Conservation (phyloP, 1,139 yeast genomes). For the Pichia sp. region DNA sequence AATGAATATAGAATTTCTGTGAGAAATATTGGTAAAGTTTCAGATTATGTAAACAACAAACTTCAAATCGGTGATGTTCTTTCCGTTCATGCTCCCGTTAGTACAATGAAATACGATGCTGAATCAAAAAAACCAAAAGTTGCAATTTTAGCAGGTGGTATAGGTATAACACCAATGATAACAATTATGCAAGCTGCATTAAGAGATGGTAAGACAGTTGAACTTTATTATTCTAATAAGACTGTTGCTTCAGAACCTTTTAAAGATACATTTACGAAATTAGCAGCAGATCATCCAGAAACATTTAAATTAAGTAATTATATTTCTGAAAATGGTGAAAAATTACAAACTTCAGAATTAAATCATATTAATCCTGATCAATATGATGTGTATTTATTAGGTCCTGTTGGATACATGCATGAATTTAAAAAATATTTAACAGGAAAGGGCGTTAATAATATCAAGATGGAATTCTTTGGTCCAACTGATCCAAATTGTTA, state of each 20-base stretch:
- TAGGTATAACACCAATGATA: constrained; percentile 61
- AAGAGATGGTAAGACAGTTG: constrained; percentile 24
- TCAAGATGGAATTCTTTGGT: constrained; percentile 28
- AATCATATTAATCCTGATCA: constrained; percentile 7
- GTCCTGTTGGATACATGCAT: constrained; percentile 36
- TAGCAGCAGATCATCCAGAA: constrained; percentile 20
- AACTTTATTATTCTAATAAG: constrained; percentile 33
- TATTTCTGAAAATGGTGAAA: constrained; percentile 8
- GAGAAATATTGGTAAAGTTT: constrained; percentile 48
- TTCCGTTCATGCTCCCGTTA: constrained; percentile 55
- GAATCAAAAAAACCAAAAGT: constrained; percentile 33
- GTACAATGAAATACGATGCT: constrained; percentile 41
- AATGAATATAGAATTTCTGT: constrained; percentile 51
- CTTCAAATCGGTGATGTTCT: constrained; percentile 46
- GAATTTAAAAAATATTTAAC: constrained; percentile 26
- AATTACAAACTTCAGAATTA: constrained; percentile 5
- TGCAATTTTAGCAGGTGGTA: constrained; percentile 52
- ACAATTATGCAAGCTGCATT: constrained; percentile 42
- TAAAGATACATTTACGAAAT: constrained; percentile 24
- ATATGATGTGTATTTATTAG: constrained; percentile 34
- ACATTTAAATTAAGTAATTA: constrained; percentile 7
- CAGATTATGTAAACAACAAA: constrained; percentile 45
- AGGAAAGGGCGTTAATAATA: constrained; percentile 15
- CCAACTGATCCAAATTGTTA: constrained; percentile 19
- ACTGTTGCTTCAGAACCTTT: constrained; percentile 31